Conservation (phyloP, 306 rosid genomes). For the Cucurbita maxima region DNA sequence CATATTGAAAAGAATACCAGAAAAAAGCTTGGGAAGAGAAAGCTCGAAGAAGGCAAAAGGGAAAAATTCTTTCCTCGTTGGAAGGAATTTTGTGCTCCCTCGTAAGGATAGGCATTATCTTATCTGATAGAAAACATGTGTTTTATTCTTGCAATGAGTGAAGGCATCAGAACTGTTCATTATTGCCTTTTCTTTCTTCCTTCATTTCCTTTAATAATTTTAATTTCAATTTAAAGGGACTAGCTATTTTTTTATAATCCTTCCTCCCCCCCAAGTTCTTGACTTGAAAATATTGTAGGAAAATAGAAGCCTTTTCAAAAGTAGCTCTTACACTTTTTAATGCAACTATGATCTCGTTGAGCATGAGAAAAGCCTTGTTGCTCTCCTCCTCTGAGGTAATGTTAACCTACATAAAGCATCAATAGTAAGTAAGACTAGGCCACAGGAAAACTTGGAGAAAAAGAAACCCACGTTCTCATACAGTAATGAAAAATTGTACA, state of each 20-base stretch:
- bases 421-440: background rate
- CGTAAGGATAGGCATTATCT: no score
- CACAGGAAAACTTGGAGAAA: background rate
- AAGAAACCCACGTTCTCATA: background rate
- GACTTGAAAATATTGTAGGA: background rate
- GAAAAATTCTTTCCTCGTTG: no score
- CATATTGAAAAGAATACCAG: no score
- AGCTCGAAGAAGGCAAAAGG: no score
- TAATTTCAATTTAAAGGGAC: background rate
- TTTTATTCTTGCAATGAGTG: background rate
- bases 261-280: background rate
- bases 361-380: constrained; percentile 68
- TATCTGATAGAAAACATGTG: no score
- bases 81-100: no score
- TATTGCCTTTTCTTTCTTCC: background rate
- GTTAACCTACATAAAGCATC: constrained; percentile 36
- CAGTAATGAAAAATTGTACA: background rate
- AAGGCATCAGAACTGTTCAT: background rate
- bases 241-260: background rate
- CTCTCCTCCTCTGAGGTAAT: constrained; percentile 38
- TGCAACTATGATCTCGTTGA: constrained; percentile 69
- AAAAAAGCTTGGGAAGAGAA: no score
- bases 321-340: constrained; percentile 60
- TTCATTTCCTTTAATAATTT: background rate
- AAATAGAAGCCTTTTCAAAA: background rate